Base-by-base conservation (phyloP, 495 filamentous ascomycete genomes). In the Penicillium daleae region DNA sequence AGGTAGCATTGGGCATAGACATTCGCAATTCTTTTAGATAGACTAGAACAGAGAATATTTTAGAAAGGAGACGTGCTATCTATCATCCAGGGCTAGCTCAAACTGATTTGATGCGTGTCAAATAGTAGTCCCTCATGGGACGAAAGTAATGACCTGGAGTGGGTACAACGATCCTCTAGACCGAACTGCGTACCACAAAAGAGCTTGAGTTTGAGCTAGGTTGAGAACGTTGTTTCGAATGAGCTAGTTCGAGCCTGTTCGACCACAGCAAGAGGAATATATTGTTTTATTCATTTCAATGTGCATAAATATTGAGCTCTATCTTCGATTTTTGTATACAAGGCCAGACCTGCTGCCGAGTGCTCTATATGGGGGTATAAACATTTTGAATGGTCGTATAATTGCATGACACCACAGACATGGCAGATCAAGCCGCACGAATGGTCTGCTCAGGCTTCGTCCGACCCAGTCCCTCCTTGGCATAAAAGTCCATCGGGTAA, bases 401-500 rank as follows among this genome's bases (percentile, higher is more conserved):
- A 19, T n/a, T 44, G 40, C 40, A 33, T 46, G 29, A 17, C 27
- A 32, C 40, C 7, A 7, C 9, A n/a, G 19, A 8, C 4, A 3
- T 8, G 22, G 26, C 9, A 10, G 35, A 52, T 70, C 58, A 74
- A 50, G 69, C 70, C 44, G 62, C 56, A 60, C 55, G 59, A 53
- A 66, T 31, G 21, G 65, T 65, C 53, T 78, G 80, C 49, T 73
- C 74, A 42, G 82, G 82, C 73, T 78, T 91, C 26, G 89, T 92
- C 70, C 96, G 86, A 15, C 95, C 95, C 37, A 99, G 74, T 0
- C 95, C 95, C 13, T 97, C 92, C 73, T 90, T 95, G 0, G 87
- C 92, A 80, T 99, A 99, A 65, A 95, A 99, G 76, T 98, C 93
- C 95, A 99, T 99, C 6, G 92, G 92, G 75, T 99, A 99, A n/a